Percentiles rank a stretch among this genome's conserved stretches.
Conservation (phyloP, 2,329 filamentous ascomycete species). For the Xylariaceae sp. region DNA sequence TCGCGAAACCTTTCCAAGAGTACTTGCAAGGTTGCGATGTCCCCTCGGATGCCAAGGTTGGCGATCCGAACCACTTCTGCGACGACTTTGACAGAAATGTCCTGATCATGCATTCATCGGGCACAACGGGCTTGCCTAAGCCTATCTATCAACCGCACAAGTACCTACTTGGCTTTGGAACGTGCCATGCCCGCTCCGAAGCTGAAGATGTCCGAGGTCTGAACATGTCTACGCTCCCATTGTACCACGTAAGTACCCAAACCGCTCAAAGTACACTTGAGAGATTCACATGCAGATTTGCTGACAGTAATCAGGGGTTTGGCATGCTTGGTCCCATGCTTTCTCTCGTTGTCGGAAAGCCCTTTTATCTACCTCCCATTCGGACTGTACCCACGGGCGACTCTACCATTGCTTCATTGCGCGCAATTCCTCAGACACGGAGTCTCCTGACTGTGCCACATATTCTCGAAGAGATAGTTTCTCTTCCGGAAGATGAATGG, state of each 20-base stretch:
- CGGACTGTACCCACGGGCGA: not conserved
- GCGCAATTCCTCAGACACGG: not conserved
- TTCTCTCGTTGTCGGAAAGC: not conserved
- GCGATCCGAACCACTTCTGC: slow-evolving; percentile 4
- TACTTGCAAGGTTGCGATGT: not conserved
- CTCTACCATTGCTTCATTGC: not conserved
- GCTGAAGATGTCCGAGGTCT: slow-evolving; percentile 18
- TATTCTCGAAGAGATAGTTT: not conserved
- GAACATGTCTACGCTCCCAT: slow-evolving; percentile 32
- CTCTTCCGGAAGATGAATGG: not conserved
- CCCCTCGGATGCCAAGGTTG: not conserved
- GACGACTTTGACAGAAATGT: slow-evolving; percentile 23
- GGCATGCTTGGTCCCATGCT: slow-evolving; percentile 30
- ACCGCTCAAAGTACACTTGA: not conserved
- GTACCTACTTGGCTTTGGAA: not conserved
- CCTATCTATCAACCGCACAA: slow-evolving; percentile 22
- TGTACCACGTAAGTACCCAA: slow-evolving; percentile 26
- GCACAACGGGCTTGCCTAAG: slow-evolving; percentile 34
- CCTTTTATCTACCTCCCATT: not conserved
- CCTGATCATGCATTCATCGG: slow-evolving; percentile 32
- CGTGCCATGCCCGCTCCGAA: not conserved
- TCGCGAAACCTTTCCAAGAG: not conserved
- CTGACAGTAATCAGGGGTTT: slow-evolving; percentile 23
- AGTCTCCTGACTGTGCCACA: slow-evolving; percentile 4
- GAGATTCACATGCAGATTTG: not conserved